Conservation (phyloP, 2,329 filamentous ascomycete genomes). For the Sclerotiophoma versabilis region DNA sequence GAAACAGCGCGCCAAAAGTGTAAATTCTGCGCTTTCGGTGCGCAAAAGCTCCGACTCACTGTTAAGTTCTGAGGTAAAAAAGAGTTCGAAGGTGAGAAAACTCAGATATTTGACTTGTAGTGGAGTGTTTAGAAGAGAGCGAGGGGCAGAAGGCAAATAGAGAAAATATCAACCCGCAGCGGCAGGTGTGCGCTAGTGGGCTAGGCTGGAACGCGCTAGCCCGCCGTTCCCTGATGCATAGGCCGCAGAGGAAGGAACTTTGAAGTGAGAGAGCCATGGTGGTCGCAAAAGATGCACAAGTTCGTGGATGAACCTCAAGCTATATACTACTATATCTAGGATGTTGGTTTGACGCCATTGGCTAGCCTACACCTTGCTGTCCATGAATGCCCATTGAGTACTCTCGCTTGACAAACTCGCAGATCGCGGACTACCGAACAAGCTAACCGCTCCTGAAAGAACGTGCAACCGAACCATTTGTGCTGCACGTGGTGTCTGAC, state of each 20-base stretch:
- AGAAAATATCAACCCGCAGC: slow-evolving; percentile 31
- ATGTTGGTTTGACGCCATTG: neutral
- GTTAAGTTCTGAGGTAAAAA: slow-evolving; percentile 27
- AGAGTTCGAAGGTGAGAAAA: slow-evolving; percentile 26
- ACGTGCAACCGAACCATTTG: slow-evolving; percentile 24
- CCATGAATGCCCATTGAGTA: slow-evolving; percentile 18
- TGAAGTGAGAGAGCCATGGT: neutral
- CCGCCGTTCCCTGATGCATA: slow-evolving; percentile 10
- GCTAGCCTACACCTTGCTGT: slow-evolving; percentile 14
- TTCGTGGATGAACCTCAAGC: slow-evolving; percentile 4
- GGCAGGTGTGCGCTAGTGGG: slow-evolving; percentile 20
- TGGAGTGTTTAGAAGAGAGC: slow-evolving; percentile 22
- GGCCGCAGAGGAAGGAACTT: slow-evolving; percentile 5
- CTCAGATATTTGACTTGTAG: slow-evolving; percentile 24
- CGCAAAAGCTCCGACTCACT: slow-evolving; percentile 29
- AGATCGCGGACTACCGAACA: slow-evolving; percentile 21
- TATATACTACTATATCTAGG: slow-evolving; percentile 2
- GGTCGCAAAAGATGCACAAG: neutral
- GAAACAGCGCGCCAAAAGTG: neutral
- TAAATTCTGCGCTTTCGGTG: neutral
- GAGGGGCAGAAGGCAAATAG: slow-evolving; percentile 28
- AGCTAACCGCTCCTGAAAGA: slow-evolving; percentile 25
- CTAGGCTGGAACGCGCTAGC: slow-evolving; percentile 23
- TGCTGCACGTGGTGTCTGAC: slow-evolving; percentile 17
- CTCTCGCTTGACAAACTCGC: slow-evolving; percentile 23